Percentiles rank a stretch among this genome's conserved stretches.
Evolutionary conservation across 441 rosid genomes (phyloP).

Genomic region (Croton setiger): DNA sequence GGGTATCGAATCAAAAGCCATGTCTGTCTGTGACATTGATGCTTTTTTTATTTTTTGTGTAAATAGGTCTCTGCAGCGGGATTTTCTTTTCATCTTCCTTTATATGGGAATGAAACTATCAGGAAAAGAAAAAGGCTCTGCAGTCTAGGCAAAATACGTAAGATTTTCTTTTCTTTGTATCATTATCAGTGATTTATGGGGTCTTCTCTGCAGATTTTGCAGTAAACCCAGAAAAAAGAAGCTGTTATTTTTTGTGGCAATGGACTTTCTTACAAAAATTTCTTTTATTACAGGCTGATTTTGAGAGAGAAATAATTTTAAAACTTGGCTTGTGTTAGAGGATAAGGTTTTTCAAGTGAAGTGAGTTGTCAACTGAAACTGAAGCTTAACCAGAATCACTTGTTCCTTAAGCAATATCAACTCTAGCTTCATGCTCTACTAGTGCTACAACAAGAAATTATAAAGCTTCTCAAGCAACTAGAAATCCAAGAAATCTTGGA

Average conservation of each 20-base stretch:
- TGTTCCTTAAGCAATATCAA: slow-evolving; percentile 34
- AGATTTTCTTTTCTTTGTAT: slow-evolving; percentile 19
- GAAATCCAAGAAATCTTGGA: slow-evolving; percentile 22
- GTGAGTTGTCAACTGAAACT: slow-evolving; percentile 31
- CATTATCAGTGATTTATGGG: slow-evolving; percentile 16
- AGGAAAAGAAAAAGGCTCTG: slow-evolving; percentile 21
- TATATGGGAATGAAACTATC: slow-evolving; percentile 20
- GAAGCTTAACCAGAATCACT: slow-evolving; percentile 24
- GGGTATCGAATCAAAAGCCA: too few relatives aligned
- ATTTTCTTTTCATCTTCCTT: slow-evolving; percentile 19
- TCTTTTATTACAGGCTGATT: slow-evolving; percentile 7
- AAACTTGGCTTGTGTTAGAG: slow-evolving; percentile 19
- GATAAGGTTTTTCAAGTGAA: slow-evolving; percentile 1
- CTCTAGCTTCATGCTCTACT: too few relatives aligned
- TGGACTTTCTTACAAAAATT: slow-evolving; percentile 9
- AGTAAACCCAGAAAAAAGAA: slow-evolving; percentile 14
- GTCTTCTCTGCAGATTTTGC: slow-evolving; percentile 19
- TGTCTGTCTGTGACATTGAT: slow-evolving; percentile 20
- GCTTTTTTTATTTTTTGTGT: neutral
- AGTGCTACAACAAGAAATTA: slow-evolving; percentile 7
- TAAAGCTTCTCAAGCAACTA: slow-evolving; percentile 9
- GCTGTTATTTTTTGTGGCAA: slow-evolving; percentile 18
- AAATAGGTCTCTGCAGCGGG: slow-evolving; percentile 19
- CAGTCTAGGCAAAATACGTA: slow-evolving; percentile 26
- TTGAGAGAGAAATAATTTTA: slow-evolving; percentile 8